These are phyloP conservation scores for Paecilomyces formosus DNA, from an alignment of 2,329 filamentous ascomycete species.

Conservation along the genomic window DNA sequence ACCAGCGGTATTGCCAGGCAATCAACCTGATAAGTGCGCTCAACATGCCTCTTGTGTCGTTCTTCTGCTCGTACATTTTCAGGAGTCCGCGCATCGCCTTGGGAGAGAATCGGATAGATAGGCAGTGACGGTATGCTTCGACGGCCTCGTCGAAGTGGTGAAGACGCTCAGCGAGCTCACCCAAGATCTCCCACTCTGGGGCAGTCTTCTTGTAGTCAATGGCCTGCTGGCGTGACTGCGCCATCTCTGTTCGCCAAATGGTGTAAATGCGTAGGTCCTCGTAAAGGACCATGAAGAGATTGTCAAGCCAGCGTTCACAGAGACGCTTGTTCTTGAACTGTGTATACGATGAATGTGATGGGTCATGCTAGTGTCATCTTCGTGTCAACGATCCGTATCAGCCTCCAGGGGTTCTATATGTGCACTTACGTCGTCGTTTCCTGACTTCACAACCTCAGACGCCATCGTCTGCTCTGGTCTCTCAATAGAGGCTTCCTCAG, in stretches of 20 bases:
- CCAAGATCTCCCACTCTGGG: constrained; percentile 97
- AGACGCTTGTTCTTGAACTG: constrained; percentile 95
- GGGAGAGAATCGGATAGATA: constrained; percentile 83
- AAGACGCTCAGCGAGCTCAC: constrained; percentile 81
- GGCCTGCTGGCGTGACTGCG: constrained; percentile 86
- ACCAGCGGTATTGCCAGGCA: constrained; percentile 99
- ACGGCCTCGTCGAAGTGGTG: constrained; percentile 88
- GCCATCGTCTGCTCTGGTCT: constrained; percentile 73
- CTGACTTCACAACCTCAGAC: constrained; percentile 68
- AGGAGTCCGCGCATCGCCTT: constrained; percentile 85
- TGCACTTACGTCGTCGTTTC: constrained; percentile 58
- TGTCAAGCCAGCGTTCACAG: constrained; percentile 96
- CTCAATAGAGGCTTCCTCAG: constrained; percentile 50
- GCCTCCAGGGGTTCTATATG: not conserved
- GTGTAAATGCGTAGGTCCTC: constrained; percentile 97
- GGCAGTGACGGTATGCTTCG: constrained; percentile 85
- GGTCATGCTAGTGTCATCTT: constrained; percentile 44
- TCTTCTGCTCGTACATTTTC: constrained; percentile 66
- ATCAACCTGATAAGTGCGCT: constrained; percentile 83
- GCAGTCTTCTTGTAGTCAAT: constrained; percentile 95
- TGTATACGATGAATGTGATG: constrained; percentile 67
- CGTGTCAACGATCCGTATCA: not conserved
- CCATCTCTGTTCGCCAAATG: constrained; percentile 98
- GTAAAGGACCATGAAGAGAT: constrained; percentile 98
- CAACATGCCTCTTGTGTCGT: constrained; percentile 73